Evolutionary conservation across 1,139 yeast species (phyloP).

Genomic region (Magnusiomyces paraingens): DNA sequence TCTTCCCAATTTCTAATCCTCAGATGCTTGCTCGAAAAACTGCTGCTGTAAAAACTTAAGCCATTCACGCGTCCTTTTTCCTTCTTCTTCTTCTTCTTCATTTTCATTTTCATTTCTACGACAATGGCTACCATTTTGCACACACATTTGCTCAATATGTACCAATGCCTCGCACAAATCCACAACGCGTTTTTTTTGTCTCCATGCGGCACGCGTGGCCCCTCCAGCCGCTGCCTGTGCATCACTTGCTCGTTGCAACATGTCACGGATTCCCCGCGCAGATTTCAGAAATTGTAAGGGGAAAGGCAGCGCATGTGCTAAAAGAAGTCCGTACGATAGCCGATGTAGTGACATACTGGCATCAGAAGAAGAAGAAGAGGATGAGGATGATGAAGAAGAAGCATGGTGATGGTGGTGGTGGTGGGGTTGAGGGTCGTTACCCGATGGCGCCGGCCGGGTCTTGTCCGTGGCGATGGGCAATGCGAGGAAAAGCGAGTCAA

Average conservation of each 20-base stretch:
- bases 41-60: constrained; percentile 6
- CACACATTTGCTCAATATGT: constrained; percentile 10
- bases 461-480: too few species aligned
- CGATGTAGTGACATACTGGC: neutral
- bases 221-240: neutral
- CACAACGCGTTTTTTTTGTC: constrained; percentile 9
- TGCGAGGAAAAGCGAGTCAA: neutral
- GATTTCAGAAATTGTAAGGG: constrained; percentile 7
- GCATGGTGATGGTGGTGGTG: too few species aligned
- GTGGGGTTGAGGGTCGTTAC: neutral
- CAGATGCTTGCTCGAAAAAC: constrained; percentile 9
- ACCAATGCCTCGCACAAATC: constrained; percentile 13
- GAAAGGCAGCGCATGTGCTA: constrained; percentile 11
- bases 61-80: neutral
- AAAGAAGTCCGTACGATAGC: constrained; percentile 10
- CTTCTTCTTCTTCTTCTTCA: neutral
- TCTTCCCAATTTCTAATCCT: constrained; percentile 12
- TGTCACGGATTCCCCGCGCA: constrained; percentile 3
- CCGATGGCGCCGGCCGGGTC: neutral
- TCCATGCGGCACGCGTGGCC: neutral
- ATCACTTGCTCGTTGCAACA: neutral
- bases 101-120: neutral
- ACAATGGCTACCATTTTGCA: neutral
- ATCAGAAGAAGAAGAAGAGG: too few species aligned
- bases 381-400: too few species aligned